Conservation (phyloP, 805 yeast species). For the Wickerhamomyces ciferrii region DNA sequence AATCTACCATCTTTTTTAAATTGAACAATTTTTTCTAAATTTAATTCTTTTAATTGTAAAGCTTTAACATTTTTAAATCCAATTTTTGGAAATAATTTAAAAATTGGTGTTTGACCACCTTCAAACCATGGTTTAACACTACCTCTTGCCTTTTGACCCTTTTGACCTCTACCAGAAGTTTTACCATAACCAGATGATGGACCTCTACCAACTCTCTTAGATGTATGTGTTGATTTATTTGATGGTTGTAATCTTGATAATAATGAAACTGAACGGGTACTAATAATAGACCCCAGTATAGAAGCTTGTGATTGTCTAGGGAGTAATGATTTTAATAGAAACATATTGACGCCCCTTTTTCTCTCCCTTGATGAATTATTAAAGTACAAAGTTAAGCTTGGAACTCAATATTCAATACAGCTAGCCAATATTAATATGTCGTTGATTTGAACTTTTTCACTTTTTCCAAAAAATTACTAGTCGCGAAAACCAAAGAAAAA, state of each 20-base stretch:
- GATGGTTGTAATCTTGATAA: conserved; percentile 55
- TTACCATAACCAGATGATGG: conserved; percentile 91
- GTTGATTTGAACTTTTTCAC: background rate
- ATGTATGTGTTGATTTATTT: conserved; percentile 51
- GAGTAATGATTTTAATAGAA: conserved; percentile 3
- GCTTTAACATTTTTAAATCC: conserved; percentile 74
- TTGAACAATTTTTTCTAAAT: conserved; percentile 63
- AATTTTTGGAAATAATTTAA: conserved; percentile 74
- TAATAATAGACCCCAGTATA: background rate
- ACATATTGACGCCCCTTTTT: conserved; percentile 5
- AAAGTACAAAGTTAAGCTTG: too few species aligned
- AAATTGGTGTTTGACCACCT: conserved; percentile 97
- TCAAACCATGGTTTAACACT: conserved; percentile 91
- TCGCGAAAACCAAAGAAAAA: background rate
- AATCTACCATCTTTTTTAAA: conserved; percentile 69
- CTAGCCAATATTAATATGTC: background rate
- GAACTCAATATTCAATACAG: too few species aligned
- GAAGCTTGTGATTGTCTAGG: background rate
- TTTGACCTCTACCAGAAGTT: conserved; percentile 95
- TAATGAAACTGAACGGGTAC: conserved; percentile 35
- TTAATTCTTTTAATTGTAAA: conserved; percentile 42
- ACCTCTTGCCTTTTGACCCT: conserved; percentile 97
- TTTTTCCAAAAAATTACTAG: too few species aligned
- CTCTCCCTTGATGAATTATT: too few species aligned
- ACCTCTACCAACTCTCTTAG: conserved; percentile 90